Evolutionary conservation across 164 flowering plant species (phyloP), one percentile per base, ranked within the genome.

Genomic region (Brasenia schreberi): DNA sequence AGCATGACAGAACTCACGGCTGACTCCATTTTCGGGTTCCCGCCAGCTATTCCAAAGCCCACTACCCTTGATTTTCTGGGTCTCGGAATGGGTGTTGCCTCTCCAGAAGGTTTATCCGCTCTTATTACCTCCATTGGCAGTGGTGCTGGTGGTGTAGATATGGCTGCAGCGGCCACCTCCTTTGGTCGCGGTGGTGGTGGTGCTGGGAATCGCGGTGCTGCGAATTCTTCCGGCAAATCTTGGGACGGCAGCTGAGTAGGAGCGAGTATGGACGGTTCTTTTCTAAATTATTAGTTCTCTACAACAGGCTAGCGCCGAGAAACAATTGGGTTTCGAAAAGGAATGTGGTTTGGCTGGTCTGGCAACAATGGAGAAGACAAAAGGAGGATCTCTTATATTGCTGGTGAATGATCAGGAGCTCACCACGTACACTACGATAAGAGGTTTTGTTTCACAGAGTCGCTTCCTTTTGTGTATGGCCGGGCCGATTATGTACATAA

Each of bases 61-160:
- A 72, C 82, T 0, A 87, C 93, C 3, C 84, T 86, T 1, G 93
- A 87, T 67, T 73, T 87, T 65, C 86, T 87, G 4, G 89, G 89
- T 0, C 68, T 85, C 10, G 85, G 92, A n/a, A 70, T 81, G 18
- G 82, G 84, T 4, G 83, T 69, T 1, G 70, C 69, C 18, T 43
- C 81, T 6, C 65, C 80, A 0, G 65, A 67, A 3, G 80, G 81
- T 0, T 69, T 80, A 12, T 84, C 89, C 10, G 85, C 88, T 5
- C 59, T 84, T 42, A 80, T 91, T n/a, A 83, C 87, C 7, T 84
- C 90, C 3, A 81, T 87, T 0, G 84, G 87, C 0, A 82, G 84
- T 42, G 83, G 85, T 14, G 12, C 7, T 45, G 53, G 6, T 45
- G 53, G 56, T 49, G 76, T 83, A 10, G 92, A 85, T 59, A 69